Evolutionary conservation across 2,329 filamentous ascomycete species (phyloP), one percentile per base, ranked within the genome.

Genomic region (Trichophyton benhamiae): DNA sequence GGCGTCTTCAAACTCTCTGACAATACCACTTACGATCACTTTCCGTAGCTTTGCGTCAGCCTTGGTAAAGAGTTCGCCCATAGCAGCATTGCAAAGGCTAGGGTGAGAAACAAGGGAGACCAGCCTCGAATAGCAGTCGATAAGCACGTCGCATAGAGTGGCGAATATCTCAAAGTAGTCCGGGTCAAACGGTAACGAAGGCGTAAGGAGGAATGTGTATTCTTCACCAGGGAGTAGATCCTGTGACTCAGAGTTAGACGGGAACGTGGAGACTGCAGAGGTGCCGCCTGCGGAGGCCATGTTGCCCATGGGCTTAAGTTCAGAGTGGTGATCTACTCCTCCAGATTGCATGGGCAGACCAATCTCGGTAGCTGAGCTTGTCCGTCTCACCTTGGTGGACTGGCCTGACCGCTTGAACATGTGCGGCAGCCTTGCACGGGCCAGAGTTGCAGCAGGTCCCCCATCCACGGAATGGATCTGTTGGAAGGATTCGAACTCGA

Each of bases 101-200:
- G 91, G 87, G 2, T 84, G 84, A n/a, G 85, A 81, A 22, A 97
- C 79, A 63, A 99, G 78, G 49, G 79, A 80, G 68, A 95, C 78
- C 30, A 99, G 83, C 60, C 86, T 84, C 41, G 85, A 85, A 75
- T 99, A 99, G 69, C 86, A 89, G 72, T 97, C 94, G 68, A 96
- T 95, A 64, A 99, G 78, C 2, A 95, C 89, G 71, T 99, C 94
- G 76, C 94, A 97, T 5, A 99, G 80, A 11, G 94, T 96, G 13
- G 91, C 87, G 76, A 97, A 97, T 0, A 91, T 96, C 76, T 95
- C 91, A 73, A 92, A 94, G 70, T 96, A 99, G 74, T 99, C 94
- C 0, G 94, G 94, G 66, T 97, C 91, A 70, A 99, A 99, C 0
- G 94, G 94, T 57, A 99, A 77, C 15, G 86, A 87, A 0, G 94